Conservation (phyloP, 805 yeast species). For the Pichia pseudocactophila region DNA sequence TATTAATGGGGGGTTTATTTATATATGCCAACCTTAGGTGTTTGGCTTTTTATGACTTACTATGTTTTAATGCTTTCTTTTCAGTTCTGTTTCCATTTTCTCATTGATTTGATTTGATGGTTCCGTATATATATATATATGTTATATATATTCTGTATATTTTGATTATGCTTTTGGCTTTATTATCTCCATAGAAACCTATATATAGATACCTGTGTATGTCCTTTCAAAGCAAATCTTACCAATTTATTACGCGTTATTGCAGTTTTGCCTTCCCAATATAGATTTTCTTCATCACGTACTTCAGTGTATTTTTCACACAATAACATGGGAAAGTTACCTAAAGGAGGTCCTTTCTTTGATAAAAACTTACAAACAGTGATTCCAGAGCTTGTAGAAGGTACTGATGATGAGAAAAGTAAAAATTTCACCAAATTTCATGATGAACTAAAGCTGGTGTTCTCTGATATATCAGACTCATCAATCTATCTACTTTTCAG, state of each 20-base stretch:
- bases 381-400: neutral
- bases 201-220: no score
- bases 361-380: conserved; percentile 10
- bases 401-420: neutral
- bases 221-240: no score
- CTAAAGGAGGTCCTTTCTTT: conserved; percentile 3
- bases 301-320: no score
- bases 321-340: neutral
- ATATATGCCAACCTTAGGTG: neutral
- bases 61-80: conserved; percentile 11
- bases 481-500: conserved; percentile 20
- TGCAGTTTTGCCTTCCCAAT: no score
- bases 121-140: neutral
- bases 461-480: conserved; percentile 25
- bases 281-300: no score
- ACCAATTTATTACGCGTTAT: no score
- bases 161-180: neutral
- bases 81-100: conserved; percentile 4
- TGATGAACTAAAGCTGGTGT: conserved; percentile 27
- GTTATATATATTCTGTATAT: neutral
- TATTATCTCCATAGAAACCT: no score
- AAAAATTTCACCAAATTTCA: conserved; percentile 17
- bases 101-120: neutral
- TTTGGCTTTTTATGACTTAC: conserved; percentile 4
- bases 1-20: conserved; percentile 7